These are phyloP conservation scores for Oryza punctata DNA, from an alignment of 176 grass and related monocot species.

Conservation along the genomic window DNA sequence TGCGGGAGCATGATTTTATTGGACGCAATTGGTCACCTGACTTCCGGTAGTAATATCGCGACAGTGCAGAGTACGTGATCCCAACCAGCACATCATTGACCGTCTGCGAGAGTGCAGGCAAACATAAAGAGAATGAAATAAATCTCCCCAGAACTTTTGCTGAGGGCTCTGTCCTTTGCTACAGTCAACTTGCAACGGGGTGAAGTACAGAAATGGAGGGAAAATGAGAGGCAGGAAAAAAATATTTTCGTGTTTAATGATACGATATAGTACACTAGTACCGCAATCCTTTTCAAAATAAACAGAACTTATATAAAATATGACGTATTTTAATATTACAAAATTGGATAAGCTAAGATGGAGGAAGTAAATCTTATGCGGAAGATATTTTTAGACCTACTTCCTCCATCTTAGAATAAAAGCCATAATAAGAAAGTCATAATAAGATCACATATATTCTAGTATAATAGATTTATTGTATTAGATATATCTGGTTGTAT, in stretches of 20 bases:
- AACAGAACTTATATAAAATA: too few species aligned
- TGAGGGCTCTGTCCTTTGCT: not conserved
- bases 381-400: too few species aligned
- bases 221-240: not conserved
- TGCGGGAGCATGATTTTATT: not conserved
- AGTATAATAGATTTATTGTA: too few species aligned
- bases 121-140: not conserved
- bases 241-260: not conserved
- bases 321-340: too few species aligned
- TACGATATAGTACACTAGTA: too few species aligned
- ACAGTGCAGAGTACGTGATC: slow-evolving; percentile 68
- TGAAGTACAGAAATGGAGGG: not conserved
- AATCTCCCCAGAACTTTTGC: not conserved
- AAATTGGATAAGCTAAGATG: too few species aligned
- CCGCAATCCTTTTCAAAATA: too few species aligned
- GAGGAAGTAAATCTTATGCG: too few species aligned
- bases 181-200: not conserved
- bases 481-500: too few species aligned
- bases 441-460: too few species aligned
- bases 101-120: slow-evolving; percentile 51
- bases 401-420: too few species aligned
- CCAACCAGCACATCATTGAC: slow-evolving; percentile 89
- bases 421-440: too few species aligned
- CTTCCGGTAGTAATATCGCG: slow-evolving; percentile 71
- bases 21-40: slow-evolving; percentile 47